Percentiles rank a stretch among this genome's conserved stretches.
Evolutionary conservation across 768 basidiomycete species (phyloP).

Genomic region (Stropharia rugosoannulata): DNA sequence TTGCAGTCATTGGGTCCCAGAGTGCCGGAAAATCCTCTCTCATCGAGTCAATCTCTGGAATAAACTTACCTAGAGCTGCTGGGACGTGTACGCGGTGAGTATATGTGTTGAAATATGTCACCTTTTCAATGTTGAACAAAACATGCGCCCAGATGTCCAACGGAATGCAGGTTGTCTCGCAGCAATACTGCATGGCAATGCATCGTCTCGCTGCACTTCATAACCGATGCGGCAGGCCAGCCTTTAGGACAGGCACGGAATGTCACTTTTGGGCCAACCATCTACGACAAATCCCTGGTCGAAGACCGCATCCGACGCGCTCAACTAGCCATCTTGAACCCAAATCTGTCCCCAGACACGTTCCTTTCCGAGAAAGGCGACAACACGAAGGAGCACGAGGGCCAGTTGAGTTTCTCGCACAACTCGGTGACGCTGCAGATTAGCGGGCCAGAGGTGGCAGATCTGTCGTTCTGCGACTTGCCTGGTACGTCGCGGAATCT

Average conservation of each 20-base stretch:
- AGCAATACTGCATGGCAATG: constrained; percentile 48
- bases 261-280: constrained; percentile 44
- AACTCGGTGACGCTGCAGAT: constrained; percentile 60
- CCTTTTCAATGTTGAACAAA: not conserved
- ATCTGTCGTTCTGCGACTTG: constrained; percentile 65
- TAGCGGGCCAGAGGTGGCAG: constrained; percentile 56
- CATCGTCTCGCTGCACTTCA: constrained; percentile 45
- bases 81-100: constrained; percentile 73
- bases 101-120: not conserved
- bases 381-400: constrained; percentile 11
- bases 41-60: constrained; percentile 75
- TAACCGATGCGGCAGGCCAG: constrained; percentile 36
- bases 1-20: constrained; percentile 72
- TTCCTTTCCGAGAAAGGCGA: constrained; percentile 40
- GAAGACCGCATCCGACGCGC: constrained; percentile 69
- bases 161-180: constrained; percentile 51
- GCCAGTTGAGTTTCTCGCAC: constrained; percentile 43
- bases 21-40: constrained; percentile 77
- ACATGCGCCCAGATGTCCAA: constrained; percentile 45
- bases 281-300: constrained; percentile 50
- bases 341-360: constrained; percentile 26
- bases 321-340: constrained; percentile 66
- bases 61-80: constrained; percentile 66
- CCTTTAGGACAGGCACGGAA: constrained; percentile 37
- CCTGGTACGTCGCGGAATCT: constrained; percentile 38